Base-by-base conservation (phyloP, 768 basidiomycete species). In the Mycena pura region DNA sequence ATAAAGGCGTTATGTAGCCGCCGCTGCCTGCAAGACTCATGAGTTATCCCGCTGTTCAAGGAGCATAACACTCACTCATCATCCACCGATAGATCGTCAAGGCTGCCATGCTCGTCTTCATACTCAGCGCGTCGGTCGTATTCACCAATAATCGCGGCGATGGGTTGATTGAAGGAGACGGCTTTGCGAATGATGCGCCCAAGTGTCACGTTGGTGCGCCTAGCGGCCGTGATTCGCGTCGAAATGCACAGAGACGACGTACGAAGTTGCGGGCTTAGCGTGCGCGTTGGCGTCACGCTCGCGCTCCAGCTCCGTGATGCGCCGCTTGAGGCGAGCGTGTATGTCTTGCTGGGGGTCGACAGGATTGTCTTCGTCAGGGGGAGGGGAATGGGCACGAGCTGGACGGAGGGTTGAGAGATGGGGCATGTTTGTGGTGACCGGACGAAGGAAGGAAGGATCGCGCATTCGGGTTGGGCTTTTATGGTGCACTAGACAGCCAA, bases 1-100 rank as follows among this genome's bases (percentile, higher is more conserved):
- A 40, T 44, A 39, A 65, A 65, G 53, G 59, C 64, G n/a, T 40
- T 60, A 29, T 55, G 38, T n/a, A 64, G 46, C 19, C 43, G 44
- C 21, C 45, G 6, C 25, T 56, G 54, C 39, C 54, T 56, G 45
- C 29, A 22, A 17, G 11, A 5, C 19, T 14, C 2, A 9, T 10
- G n/a, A 43, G 29, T 25, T 54, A 1, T 32, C n/a, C n/a, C n/a
- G n/a, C n/a, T n/a, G n/a, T 29, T 13, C 27, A 21, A 14, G 6
- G 21, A 7, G 15, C 3, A 22, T n/a, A n/a, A n/a, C n/a, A n/a
- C 1, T 19, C 19, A 21, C 3, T n/a, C 15, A 38, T n/a, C 46
- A 49, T 44, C 43, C 48, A 51, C 5, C n/a, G 6, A 50, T 43
- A 15, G 56, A 24, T 11, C 1, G 14, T 25, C 51, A 10, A 15